phyloP scores from a whole-genome alignment of 2,329 filamentous ascomycete species.

The Colletotrichum tanaceti region DNA sequence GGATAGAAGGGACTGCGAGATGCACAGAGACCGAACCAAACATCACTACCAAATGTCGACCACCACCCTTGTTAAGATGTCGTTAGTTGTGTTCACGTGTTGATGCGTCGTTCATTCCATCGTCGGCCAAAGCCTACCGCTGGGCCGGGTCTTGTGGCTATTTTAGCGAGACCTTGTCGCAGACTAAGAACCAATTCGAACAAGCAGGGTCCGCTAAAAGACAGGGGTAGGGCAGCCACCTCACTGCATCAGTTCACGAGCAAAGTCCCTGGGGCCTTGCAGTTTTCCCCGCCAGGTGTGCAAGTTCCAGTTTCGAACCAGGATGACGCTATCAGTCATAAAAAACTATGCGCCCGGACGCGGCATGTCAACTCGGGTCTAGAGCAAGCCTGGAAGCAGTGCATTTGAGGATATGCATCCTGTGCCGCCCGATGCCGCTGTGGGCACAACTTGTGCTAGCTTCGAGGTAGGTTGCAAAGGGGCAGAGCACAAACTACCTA shows the following conservation, averaged over 20 bases:
- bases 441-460: background rate
- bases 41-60: background rate
- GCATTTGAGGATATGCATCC: background rate
- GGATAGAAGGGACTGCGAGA: background rate
- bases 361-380: background rate
- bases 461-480: too few species aligned
- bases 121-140: conserved; percentile 26
- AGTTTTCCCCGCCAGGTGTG: conserved; percentile 11
- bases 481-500: too few species aligned
- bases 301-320: conserved; percentile 20
- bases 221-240: conserved; percentile 24
- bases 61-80: conserved; percentile 15
- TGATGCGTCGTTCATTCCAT: conserved; percentile 1
- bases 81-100: conserved; percentile 13
- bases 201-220: conserved; percentile 21
- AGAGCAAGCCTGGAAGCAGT: background rate
- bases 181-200: conserved; percentile 32
- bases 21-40: background rate
- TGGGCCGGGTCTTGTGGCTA: conserved; percentile 32
- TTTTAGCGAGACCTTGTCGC: conserved; percentile 37
- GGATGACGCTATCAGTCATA: conserved; percentile 25
- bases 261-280: conserved; percentile 17
- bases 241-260: background rate
- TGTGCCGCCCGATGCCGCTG: background rate
- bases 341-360: background rate